phyloP scores from a whole-genome alignment of 1,284 basidiomycete species.

The Ceraceosorus bombacis region DNA sequence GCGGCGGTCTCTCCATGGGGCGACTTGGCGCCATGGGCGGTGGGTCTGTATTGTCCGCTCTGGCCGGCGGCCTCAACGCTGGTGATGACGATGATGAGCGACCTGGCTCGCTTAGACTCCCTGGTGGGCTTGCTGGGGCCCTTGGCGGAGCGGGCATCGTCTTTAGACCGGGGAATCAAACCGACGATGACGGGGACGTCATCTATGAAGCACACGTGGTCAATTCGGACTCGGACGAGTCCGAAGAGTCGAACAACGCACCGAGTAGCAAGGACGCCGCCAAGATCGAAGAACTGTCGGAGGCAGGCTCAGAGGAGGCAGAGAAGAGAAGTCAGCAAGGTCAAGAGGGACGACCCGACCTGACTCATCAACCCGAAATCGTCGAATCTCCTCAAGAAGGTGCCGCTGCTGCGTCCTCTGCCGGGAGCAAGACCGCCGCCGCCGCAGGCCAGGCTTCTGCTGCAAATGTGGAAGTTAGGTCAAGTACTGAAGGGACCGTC shows the following conservation, averaged over 20 bases:
- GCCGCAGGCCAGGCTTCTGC: background rate
- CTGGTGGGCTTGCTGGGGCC: slow-evolving; percentile 32
- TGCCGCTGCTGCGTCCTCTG: slow-evolving; percentile 5
- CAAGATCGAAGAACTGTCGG: slow-evolving; percentile 12
- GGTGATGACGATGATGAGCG: slow-evolving; percentile 25
- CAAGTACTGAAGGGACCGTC: background rate
- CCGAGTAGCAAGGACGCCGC: slow-evolving; percentile 3
- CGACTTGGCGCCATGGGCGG: slow-evolving; percentile 23
- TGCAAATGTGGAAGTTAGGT: background rate
- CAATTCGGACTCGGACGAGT: slow-evolving; percentile 22
- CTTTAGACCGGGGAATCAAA: slow-evolving; percentile 30
- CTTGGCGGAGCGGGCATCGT: slow-evolving; percentile 41
- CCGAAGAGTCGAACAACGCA: slow-evolving; percentile 18
- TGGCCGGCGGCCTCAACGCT: slow-evolving; percentile 35
- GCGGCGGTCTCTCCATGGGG: slow-evolving; percentile 14
- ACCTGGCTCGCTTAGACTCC: slow-evolving; percentile 18
- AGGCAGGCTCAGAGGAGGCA: slow-evolving; percentile 2
- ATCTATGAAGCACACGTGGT: slow-evolving; percentile 26
- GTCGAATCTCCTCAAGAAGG: slow-evolving; percentile 28
- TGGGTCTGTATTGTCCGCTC: slow-evolving; percentile 38
- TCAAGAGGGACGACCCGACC: slow-evolving; percentile 7
- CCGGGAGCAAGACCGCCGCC: background rate
- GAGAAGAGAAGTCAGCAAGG: slow-evolving; percentile 5
- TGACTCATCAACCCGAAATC: slow-evolving; percentile 24
- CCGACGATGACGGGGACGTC: slow-evolving; percentile 32